phyloP scores from a whole-genome alignment of 352 stramenopile genomes.

The Globisporangium cylindrosporum region DNA sequence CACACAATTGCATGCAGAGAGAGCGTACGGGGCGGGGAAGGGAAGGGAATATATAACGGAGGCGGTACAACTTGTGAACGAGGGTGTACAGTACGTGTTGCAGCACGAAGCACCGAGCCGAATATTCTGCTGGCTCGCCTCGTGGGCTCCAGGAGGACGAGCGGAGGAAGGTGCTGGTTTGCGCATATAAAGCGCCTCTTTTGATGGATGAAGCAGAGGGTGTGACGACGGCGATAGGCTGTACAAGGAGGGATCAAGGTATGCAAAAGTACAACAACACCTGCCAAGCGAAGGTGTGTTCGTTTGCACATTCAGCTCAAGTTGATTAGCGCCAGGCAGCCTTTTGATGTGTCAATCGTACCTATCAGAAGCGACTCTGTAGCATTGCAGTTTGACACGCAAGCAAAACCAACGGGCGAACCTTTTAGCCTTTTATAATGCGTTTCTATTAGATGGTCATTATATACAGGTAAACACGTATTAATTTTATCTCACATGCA shows the following conservation, averaged over 20 bases:
- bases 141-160: not conserved
- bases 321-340: not conserved
- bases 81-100: not conserved
- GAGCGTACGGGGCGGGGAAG: not conserved
- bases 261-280: not conserved
- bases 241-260: not conserved
- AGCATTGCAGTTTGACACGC: constrained; percentile 1
- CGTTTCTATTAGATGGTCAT: not conserved
- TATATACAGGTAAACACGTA: not conserved
- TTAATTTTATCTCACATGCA: not conserved
- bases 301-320: not conserved
- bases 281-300: not conserved
- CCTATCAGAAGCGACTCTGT: not conserved
- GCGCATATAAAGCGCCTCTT: not conserved
- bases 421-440: not conserved
- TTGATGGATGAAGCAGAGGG: not conserved
- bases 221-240: not conserved
- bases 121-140: not conserved
- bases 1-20: not conserved
- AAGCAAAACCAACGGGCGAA: not conserved
- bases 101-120: not conserved
- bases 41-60: not conserved
- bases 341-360: constrained; percentile 3
- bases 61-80: not conserved
- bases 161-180: not conserved